Conservation (phyloP, 208 protist genomes). For the Trypanosoma theileri region DNA sequence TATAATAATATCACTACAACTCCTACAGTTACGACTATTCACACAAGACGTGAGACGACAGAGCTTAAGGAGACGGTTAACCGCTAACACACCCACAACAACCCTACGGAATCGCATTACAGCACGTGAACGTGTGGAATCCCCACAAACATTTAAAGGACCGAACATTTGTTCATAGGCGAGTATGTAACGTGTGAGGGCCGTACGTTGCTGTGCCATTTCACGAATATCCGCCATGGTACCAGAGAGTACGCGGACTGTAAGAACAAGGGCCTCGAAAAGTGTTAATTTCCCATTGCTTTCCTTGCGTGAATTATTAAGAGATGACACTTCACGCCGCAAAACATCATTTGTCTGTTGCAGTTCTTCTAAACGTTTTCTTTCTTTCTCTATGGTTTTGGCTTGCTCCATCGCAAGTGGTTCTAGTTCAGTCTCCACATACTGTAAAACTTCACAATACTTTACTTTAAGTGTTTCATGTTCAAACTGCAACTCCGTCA, state of each 20-base stretch:
- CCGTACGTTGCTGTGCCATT: conserved; percentile 45
- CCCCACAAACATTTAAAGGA: conserved; percentile 10
- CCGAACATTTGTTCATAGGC: conserved; percentile 17
- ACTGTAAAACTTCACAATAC: conserved; percentile 33
- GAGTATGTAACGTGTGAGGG: conserved; percentile 33
- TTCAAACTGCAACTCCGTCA: conserved; percentile 4
- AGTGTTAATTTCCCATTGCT: conserved; percentile 3
- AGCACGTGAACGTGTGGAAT: neutral
- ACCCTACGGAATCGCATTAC: conserved; percentile 31
- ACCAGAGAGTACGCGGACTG: conserved; percentile 42
- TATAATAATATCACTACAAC: conserved; percentile 1
- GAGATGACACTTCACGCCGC: conserved; percentile 12
- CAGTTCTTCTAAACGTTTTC: conserved; percentile 7
- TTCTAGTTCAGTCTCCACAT: conserved; percentile 41
- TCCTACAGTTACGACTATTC: neutral
- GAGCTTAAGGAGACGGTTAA: conserved; percentile 27
- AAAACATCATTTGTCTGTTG: conserved; percentile 16
- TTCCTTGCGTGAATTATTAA: neutral
- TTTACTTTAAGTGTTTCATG: conserved; percentile 28
- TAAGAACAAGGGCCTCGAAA: conserved; percentile 35
- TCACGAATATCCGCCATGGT: conserved; percentile 40
- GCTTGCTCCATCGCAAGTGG: conserved; percentile 37
- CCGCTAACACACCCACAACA: conserved; percentile 46
- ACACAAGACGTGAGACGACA: neutral
- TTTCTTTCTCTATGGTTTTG: conserved; percentile 17